A percentile compares a stretch with the other conserved stretches of the same genome.
Conservation (phyloP, 2,329 filamentous ascomycete genomes). For the Nemania sp. region DNA sequence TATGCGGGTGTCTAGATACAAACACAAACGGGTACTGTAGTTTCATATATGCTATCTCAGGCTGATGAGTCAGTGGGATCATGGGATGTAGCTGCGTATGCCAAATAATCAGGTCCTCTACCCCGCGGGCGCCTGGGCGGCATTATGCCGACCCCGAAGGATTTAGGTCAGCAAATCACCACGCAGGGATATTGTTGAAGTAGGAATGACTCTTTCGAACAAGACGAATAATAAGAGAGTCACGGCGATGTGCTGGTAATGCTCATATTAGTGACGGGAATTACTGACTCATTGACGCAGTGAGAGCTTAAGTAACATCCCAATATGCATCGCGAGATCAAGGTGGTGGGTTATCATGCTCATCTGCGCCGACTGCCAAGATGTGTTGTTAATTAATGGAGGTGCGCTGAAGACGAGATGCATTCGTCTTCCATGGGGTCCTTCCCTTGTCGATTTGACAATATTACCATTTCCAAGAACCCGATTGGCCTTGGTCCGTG, state of each 20-base stretch:
- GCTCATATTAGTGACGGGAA: too few relatives aligned
- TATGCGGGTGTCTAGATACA: too few relatives aligned
- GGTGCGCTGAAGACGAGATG: neutral
- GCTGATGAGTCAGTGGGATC: neutral
- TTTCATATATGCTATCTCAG: too few relatives aligned
- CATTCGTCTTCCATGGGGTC: neutral
- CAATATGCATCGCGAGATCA: neutral
- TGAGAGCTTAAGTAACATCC: too few relatives aligned
- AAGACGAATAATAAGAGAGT: neutral
- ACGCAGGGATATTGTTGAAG: slow-evolving; percentile 9
- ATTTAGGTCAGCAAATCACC: neutral
- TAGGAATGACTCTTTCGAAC: neutral
- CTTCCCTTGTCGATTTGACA: neutral
- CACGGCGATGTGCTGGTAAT: too few relatives aligned
- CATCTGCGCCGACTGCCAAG: neutral
- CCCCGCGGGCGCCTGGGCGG: slow-evolving; percentile 20
- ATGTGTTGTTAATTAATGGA: neutral
- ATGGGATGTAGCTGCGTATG: neutral
- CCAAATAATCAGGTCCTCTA: neutral
- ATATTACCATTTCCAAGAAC: neutral
- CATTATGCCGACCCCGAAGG: slow-evolving; percentile 2
- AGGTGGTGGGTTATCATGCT: neutral
- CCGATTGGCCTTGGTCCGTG: slow-evolving; percentile 10
- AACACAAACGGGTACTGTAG: too few relatives aligned
- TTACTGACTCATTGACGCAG: too few relatives aligned